These are phyloP conservation scores for Clavispora phyllophila DNA, from an alignment of 805 yeast genomes.

Conservation along the genomic window DNA sequence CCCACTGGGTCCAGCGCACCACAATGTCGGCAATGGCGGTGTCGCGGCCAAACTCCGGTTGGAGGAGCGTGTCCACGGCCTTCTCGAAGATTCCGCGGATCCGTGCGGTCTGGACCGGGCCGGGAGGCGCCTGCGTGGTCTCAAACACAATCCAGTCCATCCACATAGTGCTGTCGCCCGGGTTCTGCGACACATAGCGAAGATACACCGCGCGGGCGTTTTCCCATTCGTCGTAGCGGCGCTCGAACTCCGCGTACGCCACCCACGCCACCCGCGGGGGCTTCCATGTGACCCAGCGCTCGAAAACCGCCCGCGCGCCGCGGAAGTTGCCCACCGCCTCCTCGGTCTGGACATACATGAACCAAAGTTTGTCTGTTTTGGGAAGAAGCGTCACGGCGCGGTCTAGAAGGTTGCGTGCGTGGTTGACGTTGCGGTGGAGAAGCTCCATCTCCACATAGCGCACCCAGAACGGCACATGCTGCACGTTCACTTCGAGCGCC, in stretches of 20 bases:
- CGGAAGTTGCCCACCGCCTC: conserved; percentile 64
- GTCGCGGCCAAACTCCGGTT: background rate
- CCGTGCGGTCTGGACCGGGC: conserved; percentile 33
- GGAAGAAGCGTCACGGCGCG: conserved; percentile 75
- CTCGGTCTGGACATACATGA: conserved; percentile 72
- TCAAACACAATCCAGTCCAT: conserved; percentile 72
- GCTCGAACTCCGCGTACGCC: conserved; percentile 68
- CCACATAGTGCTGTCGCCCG: conserved; percentile 61
- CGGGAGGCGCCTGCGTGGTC: conserved; percentile 23
- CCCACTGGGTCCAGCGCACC: conserved; percentile 69
- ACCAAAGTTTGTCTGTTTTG: conserved; percentile 82
- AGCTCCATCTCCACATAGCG: conserved; percentile 78
- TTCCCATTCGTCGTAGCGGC: conserved; percentile 51
- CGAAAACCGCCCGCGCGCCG: conserved; percentile 62
- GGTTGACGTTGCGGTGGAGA: conserved; percentile 67
- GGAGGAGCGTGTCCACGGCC: conserved; percentile 52
- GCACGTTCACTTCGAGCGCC: conserved; percentile 70
- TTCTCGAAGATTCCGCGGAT: conserved; percentile 63
- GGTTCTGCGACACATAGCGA: conserved; percentile 36
- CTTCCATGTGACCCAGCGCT: conserved; percentile 77
- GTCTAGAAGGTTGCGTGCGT: conserved; percentile 81
- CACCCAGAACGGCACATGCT: conserved; percentile 80
- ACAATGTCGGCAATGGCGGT: conserved; percentile 14
- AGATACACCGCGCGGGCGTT: conserved; percentile 57
- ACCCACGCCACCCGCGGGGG: conserved; percentile 69